A percentile compares a stretch with the other conserved stretches of the same genome.
Evolutionary conservation across 1,139 yeast genomes (phyloP).

Genomic region (Diutina siamensis): DNA sequence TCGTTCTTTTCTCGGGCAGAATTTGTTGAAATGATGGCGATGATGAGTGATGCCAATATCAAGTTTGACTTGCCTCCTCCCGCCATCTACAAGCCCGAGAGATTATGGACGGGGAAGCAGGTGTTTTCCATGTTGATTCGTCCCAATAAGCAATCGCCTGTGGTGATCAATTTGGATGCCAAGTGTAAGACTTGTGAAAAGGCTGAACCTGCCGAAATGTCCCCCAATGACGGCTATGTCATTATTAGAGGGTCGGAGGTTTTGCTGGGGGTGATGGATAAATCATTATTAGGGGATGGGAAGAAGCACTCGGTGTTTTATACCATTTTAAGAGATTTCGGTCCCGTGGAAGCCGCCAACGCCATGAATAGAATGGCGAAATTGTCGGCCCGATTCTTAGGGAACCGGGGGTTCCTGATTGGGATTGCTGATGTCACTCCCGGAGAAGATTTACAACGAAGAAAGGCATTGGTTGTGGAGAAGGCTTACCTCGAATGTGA

Average conservation of each 20-base stretch:
- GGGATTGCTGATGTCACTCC: slow-evolving; percentile 98
- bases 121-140: slow-evolving; percentile 77
- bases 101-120: slow-evolving; percentile 96
- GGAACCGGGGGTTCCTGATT: slow-evolving; percentile 92
- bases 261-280: slow-evolving; percentile 93
- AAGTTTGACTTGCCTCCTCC: slow-evolving; percentile 97
- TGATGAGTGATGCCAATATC: slow-evolving; percentile 90
- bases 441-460: slow-evolving; percentile 59
- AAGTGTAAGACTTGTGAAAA: slow-evolving; percentile 75
- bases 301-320: slow-evolving; percentile 95
- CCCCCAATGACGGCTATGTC: slow-evolving; percentile 93
- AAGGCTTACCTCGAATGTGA: slow-evolving; percentile 88
- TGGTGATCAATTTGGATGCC: slow-evolving; percentile 84
- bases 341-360: slow-evolving; percentile 86
- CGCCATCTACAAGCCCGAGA: slow-evolving; percentile 76
- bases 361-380: slow-evolving; percentile 99
- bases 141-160: slow-evolving; percentile 69
- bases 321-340: slow-evolving; percentile 88
- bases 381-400: slow-evolving; percentile 86
- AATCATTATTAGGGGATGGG: slow-evolving; percentile 93
- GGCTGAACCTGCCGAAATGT: slow-evolving; percentile 79
- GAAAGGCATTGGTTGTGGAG: slow-evolving; percentile 85
- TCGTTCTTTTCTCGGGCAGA: slow-evolving; percentile 84
- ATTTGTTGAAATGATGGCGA: slow-evolving; percentile 69
- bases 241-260: slow-evolving; percentile 83